Conservation (phyloP, 176 grass and related monocot species). For the Musa acuminata region DNA sequence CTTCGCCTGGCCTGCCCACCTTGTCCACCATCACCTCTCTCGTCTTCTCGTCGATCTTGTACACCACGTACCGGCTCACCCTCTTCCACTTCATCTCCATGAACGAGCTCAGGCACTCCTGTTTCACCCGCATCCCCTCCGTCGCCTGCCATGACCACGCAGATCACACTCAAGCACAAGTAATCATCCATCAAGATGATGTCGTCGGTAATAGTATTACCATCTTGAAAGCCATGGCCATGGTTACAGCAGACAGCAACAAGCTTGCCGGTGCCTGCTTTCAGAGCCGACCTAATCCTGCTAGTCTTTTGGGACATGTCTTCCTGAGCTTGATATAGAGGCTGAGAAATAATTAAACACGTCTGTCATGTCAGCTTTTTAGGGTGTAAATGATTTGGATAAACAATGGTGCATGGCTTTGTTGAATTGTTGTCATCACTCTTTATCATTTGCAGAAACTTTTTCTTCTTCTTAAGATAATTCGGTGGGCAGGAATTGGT, state of each 20-base stretch:
- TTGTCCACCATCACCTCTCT: constrained; percentile 64
- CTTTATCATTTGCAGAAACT: too few species aligned
- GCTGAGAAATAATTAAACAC: too few species aligned
- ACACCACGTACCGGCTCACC: constrained; percentile 60
- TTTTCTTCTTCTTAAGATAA: background rate
- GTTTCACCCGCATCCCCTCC: constrained; percentile 45
- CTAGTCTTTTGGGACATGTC: too few species aligned
- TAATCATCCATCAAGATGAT: background rate
- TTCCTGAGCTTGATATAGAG: too few species aligned
- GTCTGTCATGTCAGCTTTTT: too few species aligned
- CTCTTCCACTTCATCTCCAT: constrained; percentile 56
- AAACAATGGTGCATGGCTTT: too few species aligned
- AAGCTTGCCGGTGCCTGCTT: too few species aligned
- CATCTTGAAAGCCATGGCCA: constrained; percentile 19
- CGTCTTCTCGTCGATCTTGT: constrained; percentile 60
- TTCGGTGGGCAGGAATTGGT: background rate
- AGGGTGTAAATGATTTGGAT: too few species aligned
- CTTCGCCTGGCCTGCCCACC: constrained; percentile 40
- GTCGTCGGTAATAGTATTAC: background rate
- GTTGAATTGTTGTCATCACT: too few species aligned
- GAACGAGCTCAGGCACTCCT: constrained; percentile 51
- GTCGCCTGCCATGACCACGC: constrained; percentile 4
- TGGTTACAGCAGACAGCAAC: background rate
- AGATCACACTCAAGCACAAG: background rate
- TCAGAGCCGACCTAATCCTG: too few species aligned